Percentiles rank a stretch among this genome's conserved stretches.
phyloP scores from a whole-genome alignment of 2,329 filamentous ascomycete genomes.

The Blastomyces parvus region DNA sequence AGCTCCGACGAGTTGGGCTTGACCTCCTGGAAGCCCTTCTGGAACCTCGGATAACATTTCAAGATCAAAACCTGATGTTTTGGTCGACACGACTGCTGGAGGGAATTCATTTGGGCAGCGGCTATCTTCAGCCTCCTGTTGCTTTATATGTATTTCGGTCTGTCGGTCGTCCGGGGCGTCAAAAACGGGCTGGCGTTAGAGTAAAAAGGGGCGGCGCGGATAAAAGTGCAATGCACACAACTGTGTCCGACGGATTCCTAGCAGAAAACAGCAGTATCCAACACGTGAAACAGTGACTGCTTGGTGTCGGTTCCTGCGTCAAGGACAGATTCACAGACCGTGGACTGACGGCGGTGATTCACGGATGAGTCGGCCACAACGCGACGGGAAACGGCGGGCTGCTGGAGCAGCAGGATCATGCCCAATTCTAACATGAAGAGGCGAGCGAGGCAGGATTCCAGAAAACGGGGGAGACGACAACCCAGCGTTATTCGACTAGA shows the following conservation, averaged over 20 bases:
- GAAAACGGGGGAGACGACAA: not conserved
- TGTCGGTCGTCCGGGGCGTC: not conserved
- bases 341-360: not conserved
- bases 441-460: not conserved
- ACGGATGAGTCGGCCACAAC: not conserved
- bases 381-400: conserved; percentile 6
- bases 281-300: not conserved
- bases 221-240: not conserved
- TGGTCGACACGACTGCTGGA: conserved; percentile 60
- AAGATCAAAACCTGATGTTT: conserved; percentile 95
- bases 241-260: not conserved
- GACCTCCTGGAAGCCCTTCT: conserved; percentile 83
- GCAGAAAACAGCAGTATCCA: not conserved
- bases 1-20: conserved; percentile 95
- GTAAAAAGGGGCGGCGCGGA: not conserved
- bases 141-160: not conserved
- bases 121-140: not conserved
- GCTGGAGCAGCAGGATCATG: conserved; percentile 7
- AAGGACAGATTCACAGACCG: not conserved
- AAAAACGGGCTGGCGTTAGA: not conserved
- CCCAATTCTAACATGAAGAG: conserved; percentile 10
- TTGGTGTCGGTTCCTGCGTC: not conserved
- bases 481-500: not conserved
- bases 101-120: conserved; percentile 42
- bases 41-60: conserved; percentile 90